Percentiles rank a stretch among this genome's conserved stretches.
Conservation (phyloP, 192 early-diverging fungal species). For the Diversispora eburnea region DNA sequence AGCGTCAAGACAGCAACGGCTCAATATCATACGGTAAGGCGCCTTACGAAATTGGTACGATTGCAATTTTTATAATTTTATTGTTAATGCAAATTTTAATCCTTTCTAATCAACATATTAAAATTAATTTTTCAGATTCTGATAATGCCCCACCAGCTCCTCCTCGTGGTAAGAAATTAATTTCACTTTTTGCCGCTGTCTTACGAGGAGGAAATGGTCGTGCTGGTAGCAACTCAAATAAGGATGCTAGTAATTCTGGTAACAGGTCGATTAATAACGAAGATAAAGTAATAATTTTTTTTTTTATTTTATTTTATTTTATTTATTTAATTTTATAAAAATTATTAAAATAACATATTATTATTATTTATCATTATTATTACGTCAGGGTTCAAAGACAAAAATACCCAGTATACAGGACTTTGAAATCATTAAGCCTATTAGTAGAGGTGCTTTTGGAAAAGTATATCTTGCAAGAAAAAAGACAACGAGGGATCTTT, state of each 20-base stretch:
- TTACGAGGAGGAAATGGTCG: conserved; percentile 48
- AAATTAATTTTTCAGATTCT: not conserved
- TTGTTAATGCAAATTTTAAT: not conserved
- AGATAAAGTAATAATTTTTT: conserved; percentile 8
- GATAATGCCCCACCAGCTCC: conserved; percentile 25
- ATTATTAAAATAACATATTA: conserved; percentile 5
- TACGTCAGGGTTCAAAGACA: conserved; percentile 39
- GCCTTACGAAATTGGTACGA: not conserved
- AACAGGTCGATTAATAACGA: not conserved
- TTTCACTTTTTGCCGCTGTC: conserved; percentile 73
- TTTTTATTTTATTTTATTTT: not conserved
- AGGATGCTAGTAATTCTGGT: not conserved
- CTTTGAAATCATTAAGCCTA: conserved; percentile 93
- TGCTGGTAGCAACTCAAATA: conserved; percentile 16
- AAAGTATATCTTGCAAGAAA: conserved; percentile 87
- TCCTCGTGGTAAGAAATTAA: conserved; percentile 55
- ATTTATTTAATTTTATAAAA: not conserved
- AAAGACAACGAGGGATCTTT: conserved; percentile 81
- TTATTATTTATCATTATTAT: conserved; percentile 34
- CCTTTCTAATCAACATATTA: not conserved
- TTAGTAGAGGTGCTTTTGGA: conserved; percentile 92
- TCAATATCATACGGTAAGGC: conserved; percentile 15
- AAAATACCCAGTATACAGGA: conserved; percentile 83
- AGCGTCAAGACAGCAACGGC: conserved; percentile 43
- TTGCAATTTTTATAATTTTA: not conserved